Evolutionary conservation across 805 yeast species (phyloP), one percentile per base, ranked within the genome.

Genomic region (Myxozyma neglecta): DNA sequence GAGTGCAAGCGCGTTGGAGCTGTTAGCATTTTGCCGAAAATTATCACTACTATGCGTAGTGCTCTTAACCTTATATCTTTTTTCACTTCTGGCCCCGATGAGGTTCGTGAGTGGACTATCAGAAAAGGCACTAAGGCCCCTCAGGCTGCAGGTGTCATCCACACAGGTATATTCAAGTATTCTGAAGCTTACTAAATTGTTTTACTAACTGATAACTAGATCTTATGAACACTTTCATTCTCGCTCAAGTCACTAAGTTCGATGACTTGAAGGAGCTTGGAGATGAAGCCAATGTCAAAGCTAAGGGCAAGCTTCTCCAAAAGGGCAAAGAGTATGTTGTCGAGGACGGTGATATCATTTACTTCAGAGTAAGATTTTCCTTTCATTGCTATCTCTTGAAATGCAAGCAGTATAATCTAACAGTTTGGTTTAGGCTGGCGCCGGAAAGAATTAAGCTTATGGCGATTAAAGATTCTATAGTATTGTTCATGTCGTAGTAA

Each of bases 101-200:
- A 94, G 79, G 96, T 92, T 54, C 88, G 97, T 76, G 97, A 96
- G 77, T 94, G 99, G 99, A 94, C 99, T 40, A 85, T 94, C 66
- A 85, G 98, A 78, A 80, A 81, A 69, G 96, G 96, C 70, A 88
- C 93, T 51, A 87, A 89, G 70, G 97, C 97, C 57, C 99, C 99
- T n/a, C 91, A 89, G 73, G 98, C 99, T 49, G 99, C 99, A 24
- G 98, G 97, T 75, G 96, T 94, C 49, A 93, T 93, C 71, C 99
- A 94, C 77, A 89, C 92, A 44, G 57, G 56, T 53, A 43, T n/a
- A 20, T 18, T 6, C 11, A 14, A n/a, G 9, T n/a, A n/a, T 16
- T n/a, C 3, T 11, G 9, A 32, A 1, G 4, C n/a, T 29, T 35
- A 13, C 6, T 8, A 42, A 13, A n/a, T 9, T 14, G 20, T 9